These are phyloP conservation scores for Gloeophyllum trabeum DNA, from an alignment of 768 basidiomycete genomes.

Conservation along the genomic window DNA sequence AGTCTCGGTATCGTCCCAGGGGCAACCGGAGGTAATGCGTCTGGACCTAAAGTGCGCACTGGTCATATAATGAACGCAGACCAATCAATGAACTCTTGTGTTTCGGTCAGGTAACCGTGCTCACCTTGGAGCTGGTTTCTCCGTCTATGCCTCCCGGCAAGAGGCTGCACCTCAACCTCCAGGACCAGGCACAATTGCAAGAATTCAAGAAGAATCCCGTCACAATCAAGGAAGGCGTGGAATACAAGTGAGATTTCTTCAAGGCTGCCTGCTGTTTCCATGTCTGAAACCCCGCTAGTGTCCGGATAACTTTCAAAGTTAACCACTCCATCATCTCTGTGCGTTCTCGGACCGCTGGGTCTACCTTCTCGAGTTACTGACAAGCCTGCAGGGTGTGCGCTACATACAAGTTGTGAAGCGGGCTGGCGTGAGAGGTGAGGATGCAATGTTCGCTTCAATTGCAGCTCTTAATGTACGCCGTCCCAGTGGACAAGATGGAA, in stretches of 20 bases:
- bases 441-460: too few species aligned
- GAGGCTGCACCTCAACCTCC: conserved; percentile 58
- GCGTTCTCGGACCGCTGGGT: conserved; percentile 4
- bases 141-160: conserved; percentile 48
- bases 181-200: conserved; percentile 31
- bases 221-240: conserved; percentile 72
- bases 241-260: conserved; percentile 60
- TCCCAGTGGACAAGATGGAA: conserved; percentile 83
- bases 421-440: conserved; percentile 56
- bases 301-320: conserved; percentile 75
- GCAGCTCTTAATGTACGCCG: conserved; percentile 3
- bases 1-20: conserved; percentile 75
- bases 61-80: background rate
- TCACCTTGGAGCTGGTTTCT: conserved; percentile 75
- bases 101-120: conserved; percentile 51
- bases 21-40: conserved; percentile 20
- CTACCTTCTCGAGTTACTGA: conserved; percentile 3
- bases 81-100: background rate
- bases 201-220: conserved; percentile 72
- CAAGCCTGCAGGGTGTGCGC: conserved; percentile 47
- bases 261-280: too few species aligned
- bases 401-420: conserved; percentile 89
- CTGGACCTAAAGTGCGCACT: conserved; percentile 52
- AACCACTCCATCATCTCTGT: conserved; percentile 86
- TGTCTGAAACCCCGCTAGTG: conserved; percentile 41